A percentile compares a stretch with the other conserved stretches of the same genome.
Conservation (phyloP, 345 rosid genomes). For the Gossypium turneri region DNA sequence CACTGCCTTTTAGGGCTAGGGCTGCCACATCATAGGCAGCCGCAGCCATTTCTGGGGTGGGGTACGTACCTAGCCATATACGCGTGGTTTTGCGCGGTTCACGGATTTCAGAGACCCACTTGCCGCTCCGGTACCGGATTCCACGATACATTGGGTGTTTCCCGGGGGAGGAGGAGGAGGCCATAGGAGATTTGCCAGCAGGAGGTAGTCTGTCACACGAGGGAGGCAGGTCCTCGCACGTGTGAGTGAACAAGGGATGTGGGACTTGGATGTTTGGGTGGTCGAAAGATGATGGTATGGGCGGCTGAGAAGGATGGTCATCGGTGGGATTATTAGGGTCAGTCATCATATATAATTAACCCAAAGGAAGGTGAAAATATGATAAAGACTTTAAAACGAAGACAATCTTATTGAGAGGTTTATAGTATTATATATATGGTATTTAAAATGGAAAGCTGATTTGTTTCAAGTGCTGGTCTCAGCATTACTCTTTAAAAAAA, state of each 20-base stretch:
- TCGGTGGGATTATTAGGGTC: slow-evolving; percentile 32
- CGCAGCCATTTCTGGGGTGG: slow-evolving; percentile 84
- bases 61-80: slow-evolving; percentile 90
- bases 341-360: slow-evolving; percentile 24
- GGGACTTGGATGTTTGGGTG: slow-evolving; percentile 23
- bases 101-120: slow-evolving; percentile 94
- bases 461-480: neutral
- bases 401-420: neutral
- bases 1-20: slow-evolving; percentile 63
- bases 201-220: neutral
- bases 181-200: slow-evolving; percentile 12
- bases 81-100: slow-evolving; percentile 82
- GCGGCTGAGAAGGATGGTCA: slow-evolving; percentile 20
- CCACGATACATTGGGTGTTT: slow-evolving; percentile 58
- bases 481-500: no score
- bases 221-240: slow-evolving; percentile 24
- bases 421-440: neutral
- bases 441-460: neutral
- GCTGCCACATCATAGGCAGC: slow-evolving; percentile 89
- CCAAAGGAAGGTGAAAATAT: neutral
- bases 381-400: neutral
- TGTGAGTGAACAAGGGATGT: slow-evolving; percentile 10
- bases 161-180: slow-evolving; percentile 26
- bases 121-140: slow-evolving; percentile 68
- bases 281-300: slow-evolving; percentile 17